Evolutionary conservation across 768 basidiomycete genomes (phyloP), one percentile per base, ranked within the genome.

Genomic region (Naganishia onofrii): DNA sequence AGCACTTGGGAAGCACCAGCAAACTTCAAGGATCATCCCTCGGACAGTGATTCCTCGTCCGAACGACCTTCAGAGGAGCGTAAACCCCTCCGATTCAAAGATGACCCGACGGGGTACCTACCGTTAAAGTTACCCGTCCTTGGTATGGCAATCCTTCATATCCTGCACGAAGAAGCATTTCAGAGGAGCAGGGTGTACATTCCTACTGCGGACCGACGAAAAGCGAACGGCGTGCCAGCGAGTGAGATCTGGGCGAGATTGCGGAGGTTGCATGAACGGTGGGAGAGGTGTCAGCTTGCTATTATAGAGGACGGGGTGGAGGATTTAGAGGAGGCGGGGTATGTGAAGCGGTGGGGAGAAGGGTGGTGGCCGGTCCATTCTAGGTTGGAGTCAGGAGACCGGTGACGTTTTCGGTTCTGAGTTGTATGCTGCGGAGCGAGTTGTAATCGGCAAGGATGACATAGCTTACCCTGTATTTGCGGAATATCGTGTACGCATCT

Each of bases 301-400:
- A 63, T 72, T 6, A 60, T 72, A 0, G 58, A 72, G 21, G 71
- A 68, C 19, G 71, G 71, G 6, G 21, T 72, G 44, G 66, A 68
- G 67, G 66, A 60, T 42, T 28, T 72, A 51, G 29, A 55, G n/a
- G 71, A 63, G 6, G 53, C 29, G 3, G 36, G 38, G 23, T 28
- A 15, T 15, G 51, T 72, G 0, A 36, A 19, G 58, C 15, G 36
- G 36, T 68, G 46, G 51, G 71, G 71, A 5, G 38, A 64, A 17
- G 71, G 71, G 15, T 68, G 67, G 71, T 68, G 67, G 71, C 66
- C 66, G 1, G 53, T 34, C 9, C 36, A 63, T 2, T 63, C 60
- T n/a, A n/a, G 60, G 21, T 36, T 63, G 23, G 48, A n/a, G 23
- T 23, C 48, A n/a, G 21, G n/a, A 63, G 23, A 42, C 7, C 38